Percentiles rank a stretch among this genome's conserved stretches.
Evolutionary conservation across 495 filamentous ascomycete genomes (phyloP).

Genomic region (Cetradonia linearis): DNA sequence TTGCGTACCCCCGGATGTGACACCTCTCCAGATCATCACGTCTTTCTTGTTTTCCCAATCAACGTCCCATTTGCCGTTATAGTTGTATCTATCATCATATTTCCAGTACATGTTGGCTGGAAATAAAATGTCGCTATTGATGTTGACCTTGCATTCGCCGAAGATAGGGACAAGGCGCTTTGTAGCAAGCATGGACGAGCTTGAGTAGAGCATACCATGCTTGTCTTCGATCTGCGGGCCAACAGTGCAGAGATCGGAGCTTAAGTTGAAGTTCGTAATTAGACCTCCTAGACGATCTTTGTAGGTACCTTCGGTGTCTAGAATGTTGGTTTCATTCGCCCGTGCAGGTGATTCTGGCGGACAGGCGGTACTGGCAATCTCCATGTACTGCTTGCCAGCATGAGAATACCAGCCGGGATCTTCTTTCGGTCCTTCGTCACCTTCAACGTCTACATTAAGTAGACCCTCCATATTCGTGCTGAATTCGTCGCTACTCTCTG

Average conservation of each 20-base stretch:
- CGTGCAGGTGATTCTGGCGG: slow-evolving; percentile 49
- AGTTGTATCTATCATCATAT: slow-evolving; percentile 58
- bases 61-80: slow-evolving; percentile 36
- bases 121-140: slow-evolving; percentile 73
- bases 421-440: slow-evolving; percentile 19
- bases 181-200: slow-evolving; percentile 47
- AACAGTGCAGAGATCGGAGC: slow-evolving; percentile 54
- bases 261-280: slow-evolving; percentile 55
- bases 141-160: slow-evolving; percentile 62
- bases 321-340: slow-evolving; percentile 31
- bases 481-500: slow-evolving; percentile 29
- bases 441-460: slow-evolving; percentile 23
- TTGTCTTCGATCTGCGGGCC: slow-evolving; percentile 45
- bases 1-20: slow-evolving; percentile 59
- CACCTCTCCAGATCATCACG: slow-evolving; percentile 57
- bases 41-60: slow-evolving; percentile 48
- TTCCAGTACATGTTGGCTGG: slow-evolving; percentile 69
- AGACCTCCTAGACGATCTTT: slow-evolving; percentile 41
- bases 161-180: slow-evolving; percentile 59
- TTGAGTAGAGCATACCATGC: slow-evolving; percentile 63
- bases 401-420: slow-evolving; percentile 26
- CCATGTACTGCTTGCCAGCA: slow-evolving; percentile 46
- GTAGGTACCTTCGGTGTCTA: slow-evolving; percentile 30
- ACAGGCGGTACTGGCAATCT: slow-evolving; percentile 50
- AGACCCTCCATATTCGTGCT: slow-evolving; percentile 29